Base-by-base conservation (phyloP, 805 yeast genomes). In the Wickerhamiella qilinensis region DNA sequence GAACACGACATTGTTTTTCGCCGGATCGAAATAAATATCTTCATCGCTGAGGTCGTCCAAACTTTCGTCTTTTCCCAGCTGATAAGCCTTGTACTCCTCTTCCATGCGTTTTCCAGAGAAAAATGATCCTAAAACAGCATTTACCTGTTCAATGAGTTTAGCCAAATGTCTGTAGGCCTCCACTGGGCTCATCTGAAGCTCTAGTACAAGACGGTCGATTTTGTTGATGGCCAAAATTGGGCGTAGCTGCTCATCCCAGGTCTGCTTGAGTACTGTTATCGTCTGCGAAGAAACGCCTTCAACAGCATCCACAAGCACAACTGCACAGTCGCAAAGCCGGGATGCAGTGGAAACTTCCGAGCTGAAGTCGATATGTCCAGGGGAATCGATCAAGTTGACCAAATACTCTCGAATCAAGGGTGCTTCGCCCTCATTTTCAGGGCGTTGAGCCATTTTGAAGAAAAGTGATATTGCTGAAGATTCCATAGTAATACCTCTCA, bases 251-350 rank as follows among this genome's bases (percentile, higher is more conserved):
- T 91, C 98, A 3, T 79, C 73, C 96, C 97, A 91, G 37, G 94
- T 82, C 57, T 91, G 97, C 53, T 97, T 71, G 44, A 88, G 63
- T 1, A 91, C 98, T 15, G 91, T 86, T 9, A 91, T 81, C 0
- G 99, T 91, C 55, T 91, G 99, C 0, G 97, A 86, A 52, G 96
- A 86, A 0, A 91, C 97, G 20, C 99, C 99, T 60, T 91, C 99
- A 2, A 91, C 95, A 3, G 83, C 96, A 57, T 91, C 99, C 2
- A 91, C 94, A 14, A 91, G 63, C 0, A 91, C 93, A 2, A 91
- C 79, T 0, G 97, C 95, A 33, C 97, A 97, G 55, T 91, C 99
- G 62, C 97, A 91, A 33, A 91, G 64, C 51, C 98, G 68, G 1
- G 97, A 85, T 1, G 97, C 94, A 0, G 95, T 82, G 20, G 94